Evolutionary conservation across 2,329 filamentous ascomycete species (phyloP).

Genomic region (Paraphaeosphaeria sporulosa): DNA sequence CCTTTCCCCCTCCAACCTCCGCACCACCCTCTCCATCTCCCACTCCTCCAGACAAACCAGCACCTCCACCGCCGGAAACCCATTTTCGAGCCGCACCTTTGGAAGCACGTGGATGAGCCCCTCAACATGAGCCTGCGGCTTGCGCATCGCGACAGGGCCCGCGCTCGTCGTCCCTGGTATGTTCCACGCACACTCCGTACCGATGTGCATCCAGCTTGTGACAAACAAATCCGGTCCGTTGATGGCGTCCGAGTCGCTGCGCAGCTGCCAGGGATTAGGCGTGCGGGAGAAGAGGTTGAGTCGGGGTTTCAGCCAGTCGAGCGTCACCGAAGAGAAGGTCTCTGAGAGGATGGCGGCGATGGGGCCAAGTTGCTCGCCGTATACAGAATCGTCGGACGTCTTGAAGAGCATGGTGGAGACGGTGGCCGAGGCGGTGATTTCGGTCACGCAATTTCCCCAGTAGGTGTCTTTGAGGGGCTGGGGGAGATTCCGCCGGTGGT

Average conservation of each 20-base stretch:
- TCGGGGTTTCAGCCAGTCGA: conserved; percentile 22
- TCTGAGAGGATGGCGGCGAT: background rate
- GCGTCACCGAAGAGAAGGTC: background rate
- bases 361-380: conserved; percentile 6
- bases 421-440: conserved; percentile 10
- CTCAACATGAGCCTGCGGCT: conserved; percentile 29
- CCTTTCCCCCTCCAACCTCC: conserved; percentile 15
- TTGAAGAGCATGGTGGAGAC: conserved; percentile 6
- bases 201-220: conserved; percentile 39
- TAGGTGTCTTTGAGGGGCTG: conserved; percentile 14
- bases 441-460: conserved; percentile 20
- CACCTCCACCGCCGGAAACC: conserved; percentile 22
- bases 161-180: conserved; percentile 29
- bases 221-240: conserved; percentile 38
- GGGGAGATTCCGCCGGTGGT: conserved; percentile 19
- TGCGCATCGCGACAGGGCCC: conserved; percentile 29
- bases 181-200: conserved; percentile 29
- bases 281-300: conserved; percentile 14
- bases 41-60: conserved; percentile 27
- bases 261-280: conserved; percentile 7
- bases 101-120: conserved; percentile 36
- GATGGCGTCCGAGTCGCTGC: conserved; percentile 15
- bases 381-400: background rate
- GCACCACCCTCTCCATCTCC: conserved; percentile 26
- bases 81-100: conserved; percentile 16